Base-by-base conservation (phyloP, 148 eudicot species). In the Diospyros kaki region DNA sequence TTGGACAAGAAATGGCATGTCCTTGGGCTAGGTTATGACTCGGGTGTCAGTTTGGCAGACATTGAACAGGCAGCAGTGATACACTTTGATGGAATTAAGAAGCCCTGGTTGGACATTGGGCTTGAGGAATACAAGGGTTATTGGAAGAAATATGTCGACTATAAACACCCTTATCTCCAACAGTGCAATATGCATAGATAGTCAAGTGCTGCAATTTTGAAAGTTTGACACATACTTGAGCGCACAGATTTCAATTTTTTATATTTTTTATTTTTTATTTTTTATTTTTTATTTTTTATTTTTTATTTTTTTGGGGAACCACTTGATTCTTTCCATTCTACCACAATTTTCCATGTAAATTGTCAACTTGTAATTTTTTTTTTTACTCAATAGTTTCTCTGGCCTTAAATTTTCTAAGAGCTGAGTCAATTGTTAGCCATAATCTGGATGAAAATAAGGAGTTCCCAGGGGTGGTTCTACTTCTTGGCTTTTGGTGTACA, bases 81-180 rank as follows among this genome's bases (percentile, higher is more conserved):
- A 79, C 99, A 96, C 83, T 96, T 83, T 58, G 94, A 96, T 48
- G 99, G 99, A 63, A 83, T 93, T 63, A 79, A 82, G 88, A 96
- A 96, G 78, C 99, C 99, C 5, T 96, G 99, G 99, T 79, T 96
- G 79, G 99, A 93, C 80, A 89, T 91, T 51, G 96, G 97, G 61
- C 69, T 88, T 15, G 88, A 83, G 39, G 86, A 84, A 73, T 91
- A 88, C 88, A 93, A 88, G 83, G 77, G 65, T 15, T 91, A 84
- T 68, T 95, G 99, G 99, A 81, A 77, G 82, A 85, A 80, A 69
- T 85, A 87, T 56, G 77, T 88, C 72, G 76, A 88, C 64, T 89
- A 81, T 46, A 84, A 86, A 52, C 87, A 91, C 75, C 98, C 94
- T 5, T 86, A 81, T 76, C 76, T 96, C 73, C 97, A 87, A 71